Conservation (phyloP, 2,329 filamentous ascomycete species). For the Blastomyces silverae region DNA sequence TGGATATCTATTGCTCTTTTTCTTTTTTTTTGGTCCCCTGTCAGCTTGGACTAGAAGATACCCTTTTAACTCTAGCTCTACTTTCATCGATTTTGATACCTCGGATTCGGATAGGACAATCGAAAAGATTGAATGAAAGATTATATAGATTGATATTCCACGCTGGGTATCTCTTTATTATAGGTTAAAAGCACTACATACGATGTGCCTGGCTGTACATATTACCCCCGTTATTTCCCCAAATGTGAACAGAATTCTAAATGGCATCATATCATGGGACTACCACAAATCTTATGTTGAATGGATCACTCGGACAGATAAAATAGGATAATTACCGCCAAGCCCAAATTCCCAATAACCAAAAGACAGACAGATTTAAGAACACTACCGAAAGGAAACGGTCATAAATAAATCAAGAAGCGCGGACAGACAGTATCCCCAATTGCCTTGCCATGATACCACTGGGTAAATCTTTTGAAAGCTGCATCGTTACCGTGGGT, state of each 20-base stretch:
- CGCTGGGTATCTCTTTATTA: neutral
- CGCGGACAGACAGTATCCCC: neutral
- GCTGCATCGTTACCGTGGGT: neutral
- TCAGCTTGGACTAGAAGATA: neutral
- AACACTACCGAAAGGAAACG: neutral
- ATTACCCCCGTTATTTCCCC: neutral
- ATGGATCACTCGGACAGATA: neutral
- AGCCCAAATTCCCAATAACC: neutral
- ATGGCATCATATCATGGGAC: neutral
- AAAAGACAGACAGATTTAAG: neutral
- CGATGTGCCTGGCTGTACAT: neutral
- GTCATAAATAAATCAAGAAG: neutral
- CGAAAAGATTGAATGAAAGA: neutral
- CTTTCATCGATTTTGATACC: neutral
- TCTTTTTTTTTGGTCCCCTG: neutral
- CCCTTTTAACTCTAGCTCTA: neutral
- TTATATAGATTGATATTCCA: neutral
- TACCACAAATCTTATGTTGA: neutral
- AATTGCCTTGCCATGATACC: conserved; percentile 15
- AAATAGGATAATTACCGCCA: neutral
- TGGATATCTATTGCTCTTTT: neutral
- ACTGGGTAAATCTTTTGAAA: conserved; percentile 1
- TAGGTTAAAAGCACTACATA: neutral
- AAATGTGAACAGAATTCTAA: neutral
- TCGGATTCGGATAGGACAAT: neutral